Percentiles rank a stretch among this genome's conserved stretches.
Conservation (phyloP, 345 rosid genomes). For the Diplotaxis tenuifolia region DNA sequence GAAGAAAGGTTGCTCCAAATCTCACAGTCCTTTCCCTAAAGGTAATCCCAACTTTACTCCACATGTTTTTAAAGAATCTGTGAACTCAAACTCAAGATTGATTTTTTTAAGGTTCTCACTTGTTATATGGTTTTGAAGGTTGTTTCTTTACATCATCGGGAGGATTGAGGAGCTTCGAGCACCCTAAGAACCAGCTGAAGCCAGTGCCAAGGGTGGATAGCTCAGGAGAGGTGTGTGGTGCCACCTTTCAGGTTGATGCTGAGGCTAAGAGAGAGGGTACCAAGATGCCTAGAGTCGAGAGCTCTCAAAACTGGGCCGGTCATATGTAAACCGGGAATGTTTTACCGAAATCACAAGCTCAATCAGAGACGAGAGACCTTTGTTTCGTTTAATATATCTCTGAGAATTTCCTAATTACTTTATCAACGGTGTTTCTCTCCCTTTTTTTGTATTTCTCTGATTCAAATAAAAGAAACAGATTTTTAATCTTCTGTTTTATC, state of each 20-base stretch:
- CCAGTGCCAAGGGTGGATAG: slow-evolving; percentile 92
- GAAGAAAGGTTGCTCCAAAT: slow-evolving; percentile 59
- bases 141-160: slow-evolving; percentile 91
- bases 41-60: slow-evolving; percentile 42
- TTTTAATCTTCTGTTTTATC: background rate
- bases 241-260: slow-evolving; percentile 72
- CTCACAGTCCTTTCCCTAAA: slow-evolving; percentile 74
- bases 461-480: slow-evolving; percentile 1
- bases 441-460: background rate
- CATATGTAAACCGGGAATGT: slow-evolving; percentile 31
- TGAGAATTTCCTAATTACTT: background rate
- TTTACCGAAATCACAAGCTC: background rate
- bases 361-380: slow-evolving; percentile 9
- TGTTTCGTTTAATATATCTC: slow-evolving; percentile 1
- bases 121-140: slow-evolving; percentile 42
- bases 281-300: slow-evolving; percentile 86
- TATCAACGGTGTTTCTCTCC: background rate
- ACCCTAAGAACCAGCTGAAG: slow-evolving; percentile 81
- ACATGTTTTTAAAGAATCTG: too few relatives aligned
- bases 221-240: slow-evolving; percentile 80
- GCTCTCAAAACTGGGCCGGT: slow-evolving; percentile 86
- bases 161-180: slow-evolving; percentile 91
- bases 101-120: background rate
- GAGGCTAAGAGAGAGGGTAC: slow-evolving; percentile 61
- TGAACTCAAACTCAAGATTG: too few relatives aligned